Evolutionary conservation across 768 basidiomycete genomes (phyloP).

Genomic region (Austroboletus eburneus): DNA sequence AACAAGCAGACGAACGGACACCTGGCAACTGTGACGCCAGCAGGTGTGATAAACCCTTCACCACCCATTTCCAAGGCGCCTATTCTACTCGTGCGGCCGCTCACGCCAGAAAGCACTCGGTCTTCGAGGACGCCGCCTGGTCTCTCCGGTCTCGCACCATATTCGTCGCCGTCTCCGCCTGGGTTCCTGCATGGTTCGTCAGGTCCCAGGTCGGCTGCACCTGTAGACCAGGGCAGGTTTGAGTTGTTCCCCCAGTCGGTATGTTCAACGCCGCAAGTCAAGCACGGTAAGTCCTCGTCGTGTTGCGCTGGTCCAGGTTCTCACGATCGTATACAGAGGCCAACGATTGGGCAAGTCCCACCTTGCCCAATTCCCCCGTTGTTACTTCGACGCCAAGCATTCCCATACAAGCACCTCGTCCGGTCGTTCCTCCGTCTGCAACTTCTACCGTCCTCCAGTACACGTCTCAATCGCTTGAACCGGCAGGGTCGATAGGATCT

Average conservation of each 20-base stretch:
- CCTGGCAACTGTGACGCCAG: not conserved
- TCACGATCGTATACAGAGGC: constrained; percentile 13
- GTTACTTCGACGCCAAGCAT: constrained; percentile 18
- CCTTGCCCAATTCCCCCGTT: constrained; percentile 14
- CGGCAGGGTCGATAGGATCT: constrained; percentile 16
- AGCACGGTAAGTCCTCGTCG: constrained; percentile 22
- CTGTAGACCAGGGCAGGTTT: constrained; percentile 18
- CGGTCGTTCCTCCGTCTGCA: constrained; percentile 25
- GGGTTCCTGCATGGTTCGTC: constrained; percentile 32
- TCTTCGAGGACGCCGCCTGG: constrained; percentile 32
- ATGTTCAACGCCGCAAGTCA: constrained; percentile 25
- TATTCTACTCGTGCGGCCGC: constrained; percentile 15
- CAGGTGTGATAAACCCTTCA: constrained; percentile 9
- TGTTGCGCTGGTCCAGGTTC: not conserved
- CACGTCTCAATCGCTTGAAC: constrained; percentile 16
- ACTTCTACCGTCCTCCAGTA: constrained; percentile 33
- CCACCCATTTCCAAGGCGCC: constrained; percentile 12
- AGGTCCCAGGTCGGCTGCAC: constrained; percentile 17
- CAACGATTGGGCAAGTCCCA: constrained; percentile 23
- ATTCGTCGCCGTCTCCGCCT: constrained; percentile 33
- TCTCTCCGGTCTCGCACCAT: constrained; percentile 28
- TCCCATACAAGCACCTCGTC: constrained; percentile 29
- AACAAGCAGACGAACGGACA: constrained; percentile 27
- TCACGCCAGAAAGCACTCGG: constrained; percentile 31
- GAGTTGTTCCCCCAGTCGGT: constrained; percentile 15